Evolutionary conservation across 176 grass and related monocot species (phyloP).

Genomic region (Pontederia paniculata): DNA sequence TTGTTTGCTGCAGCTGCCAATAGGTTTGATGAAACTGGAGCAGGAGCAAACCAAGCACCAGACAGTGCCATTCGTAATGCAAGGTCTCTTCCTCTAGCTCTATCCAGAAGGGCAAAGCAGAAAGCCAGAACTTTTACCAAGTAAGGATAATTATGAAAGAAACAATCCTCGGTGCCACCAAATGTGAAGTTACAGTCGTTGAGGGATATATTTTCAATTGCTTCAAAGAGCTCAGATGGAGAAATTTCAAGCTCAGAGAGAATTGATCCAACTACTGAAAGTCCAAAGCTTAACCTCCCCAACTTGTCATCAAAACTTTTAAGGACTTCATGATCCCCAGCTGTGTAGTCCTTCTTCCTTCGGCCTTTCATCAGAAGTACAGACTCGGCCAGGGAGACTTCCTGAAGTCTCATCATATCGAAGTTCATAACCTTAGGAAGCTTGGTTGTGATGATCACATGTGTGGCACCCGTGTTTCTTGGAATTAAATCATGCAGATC

Average conservation of each 20-base stretch:
- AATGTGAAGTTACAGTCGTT: slow-evolving; percentile 40
- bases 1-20: slow-evolving; percentile 66
- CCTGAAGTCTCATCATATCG: slow-evolving; percentile 69
- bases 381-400: slow-evolving; percentile 49
- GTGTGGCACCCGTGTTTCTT: slow-evolving; percentile 71
- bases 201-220: slow-evolving; percentile 62
- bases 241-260: slow-evolving; percentile 74
- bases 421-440: slow-evolving; percentile 72
- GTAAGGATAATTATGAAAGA: slow-evolving; percentile 74
- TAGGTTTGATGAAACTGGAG: slow-evolving; percentile 58
- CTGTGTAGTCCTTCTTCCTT: slow-evolving; percentile 57
- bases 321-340: slow-evolving; percentile 61
- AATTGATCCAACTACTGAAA: slow-evolving; percentile 71
- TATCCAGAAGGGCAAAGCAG: slow-evolving; percentile 82
- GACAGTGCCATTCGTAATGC: slow-evolving; percentile 71
- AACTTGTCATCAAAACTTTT: slow-evolving; percentile 77
- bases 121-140: slow-evolving; percentile 70
- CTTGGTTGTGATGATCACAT: slow-evolving; percentile 68
- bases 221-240: slow-evolving; percentile 75
- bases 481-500: slow-evolving; percentile 96
- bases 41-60: slow-evolving; percentile 79
- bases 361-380: slow-evolving; percentile 69
- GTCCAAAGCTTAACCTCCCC: slow-evolving; percentile 73
- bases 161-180: slow-evolving; percentile 46
- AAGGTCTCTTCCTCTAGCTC: slow-evolving; percentile 56